Evolutionary conservation across 345 rosid species (phyloP), one percentile per base, ranked within the genome.

Genomic region (Schrenkiella parvula): DNA sequence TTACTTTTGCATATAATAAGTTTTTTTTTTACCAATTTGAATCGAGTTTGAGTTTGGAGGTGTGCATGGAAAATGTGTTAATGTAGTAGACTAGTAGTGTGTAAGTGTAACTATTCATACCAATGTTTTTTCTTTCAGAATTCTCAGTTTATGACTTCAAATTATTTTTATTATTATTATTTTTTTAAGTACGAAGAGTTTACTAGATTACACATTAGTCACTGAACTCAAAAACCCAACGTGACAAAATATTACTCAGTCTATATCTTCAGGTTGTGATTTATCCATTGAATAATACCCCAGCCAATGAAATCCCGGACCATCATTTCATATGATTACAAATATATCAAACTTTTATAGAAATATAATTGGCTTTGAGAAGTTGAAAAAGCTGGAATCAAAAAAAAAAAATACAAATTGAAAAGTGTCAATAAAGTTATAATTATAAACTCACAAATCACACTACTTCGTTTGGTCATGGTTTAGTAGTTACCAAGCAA

Each of bases 401-500:
- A n/a, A n/a, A 32, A 14, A 14, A 31, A 6, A 46, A 46, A n/a
- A 15, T 8, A 4, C 8, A 43, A 34, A 47, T 22, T 26, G 53
- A 62, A 61, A 50, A 62, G 69, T 71, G 53, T 63, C 55, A 31
- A 11, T 41, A 54, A 72, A 72, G 70, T 64, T 62, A 51, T 22
- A 53, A 42, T 42, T 31, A 41, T 52, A 50, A 28, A 52, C 38
- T 35, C 29, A 72, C 44, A 21, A 72, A 53, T 72, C 39, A 63
- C 26, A 64, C 31, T 22, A 32, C n/a, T 34, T 21, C 37, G 11
- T 64, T 25, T 73, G 71, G 71, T 42, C 35, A 72, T 54, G 35
- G 56, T 72, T 64, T 22, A 62, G 61, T 62, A 72, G 14, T 72
- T 7, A 31, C 70, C 61, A 64, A 64, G 77, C 71, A 55, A 64